phyloP scores from a whole-genome alignment of 352 stramenopile species.

The Phytophthora parvispora region DNA sequence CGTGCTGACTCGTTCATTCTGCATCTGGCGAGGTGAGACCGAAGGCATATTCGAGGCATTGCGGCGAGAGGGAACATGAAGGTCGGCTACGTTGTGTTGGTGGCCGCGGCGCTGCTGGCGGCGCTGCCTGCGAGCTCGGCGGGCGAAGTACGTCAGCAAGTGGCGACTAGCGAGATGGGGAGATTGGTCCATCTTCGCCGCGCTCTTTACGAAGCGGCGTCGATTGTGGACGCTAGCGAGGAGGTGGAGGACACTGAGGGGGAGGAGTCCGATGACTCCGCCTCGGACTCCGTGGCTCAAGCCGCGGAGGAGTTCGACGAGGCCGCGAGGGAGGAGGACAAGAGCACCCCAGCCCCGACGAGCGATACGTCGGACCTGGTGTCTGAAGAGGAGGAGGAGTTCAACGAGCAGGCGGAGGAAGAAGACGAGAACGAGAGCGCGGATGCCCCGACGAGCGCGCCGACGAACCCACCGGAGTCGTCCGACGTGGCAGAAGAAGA shows the following conservation, averaged over 20 bases:
- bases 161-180: constrained; percentile 18
- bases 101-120: constrained; percentile 3
- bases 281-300: neutral
- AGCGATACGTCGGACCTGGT: neutral
- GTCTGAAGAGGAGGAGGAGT: constrained; percentile 14
- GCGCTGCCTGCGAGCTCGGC: neutral
- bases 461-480: neutral
- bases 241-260: neutral
- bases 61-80: constrained; percentile 12
- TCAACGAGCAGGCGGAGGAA: constrained; percentile 14
- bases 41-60: no score
- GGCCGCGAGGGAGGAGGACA: constrained; percentile 6
- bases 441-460: neutral
- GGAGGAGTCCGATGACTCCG: neutral
- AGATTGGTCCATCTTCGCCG: constrained; percentile 23
- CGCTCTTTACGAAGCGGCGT: constrained; percentile 7
- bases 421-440: constrained; percentile 2
- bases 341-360: neutral
- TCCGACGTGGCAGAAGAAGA: constrained; percentile 17
- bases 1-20: constrained; percentile 26
- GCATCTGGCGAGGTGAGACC: constrained; percentile 3
- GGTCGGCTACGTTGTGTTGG: constrained; percentile 5
- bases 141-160: constrained; percentile 12
- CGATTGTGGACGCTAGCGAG: constrained; percentile 1
- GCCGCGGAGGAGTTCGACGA: constrained; percentile 16